Base-by-base conservation (phyloP, 192 early-diverging fungal species). In the Oehlia diaphana region DNA sequence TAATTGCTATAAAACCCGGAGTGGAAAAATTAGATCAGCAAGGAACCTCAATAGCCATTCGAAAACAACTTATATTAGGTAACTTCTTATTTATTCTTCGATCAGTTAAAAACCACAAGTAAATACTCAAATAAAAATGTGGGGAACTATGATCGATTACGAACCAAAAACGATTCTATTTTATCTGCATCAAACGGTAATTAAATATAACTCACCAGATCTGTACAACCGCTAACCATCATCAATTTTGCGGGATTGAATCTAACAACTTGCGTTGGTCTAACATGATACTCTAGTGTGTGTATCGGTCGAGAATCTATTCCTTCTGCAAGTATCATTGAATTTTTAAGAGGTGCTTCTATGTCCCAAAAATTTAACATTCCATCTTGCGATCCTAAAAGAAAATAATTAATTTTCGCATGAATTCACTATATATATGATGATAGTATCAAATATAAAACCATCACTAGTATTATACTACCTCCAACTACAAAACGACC, bases 211-310 rank as follows among this genome's bases (percentile, higher is more conserved):
- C 87, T 85, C 88, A 94, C 93, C 88, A 95, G 71, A 64, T 92
- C 90, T 9, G 79, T 83, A 14, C 87, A 88, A 13, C 91, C 93
- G 44, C 84, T 89, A 28, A 91, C 92, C 84, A 94, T 88, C 92
- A 95, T 92, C 71, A 90, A 80, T 77, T 87, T 92, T 62, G 85
- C 83, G n/a, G 95, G 95, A 81, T 94, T 95, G 70, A 93, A 93
- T 23, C 84, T 86, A 14, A 95, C 88, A 19, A 93, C 85, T 49
- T 83, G 75, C 14, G 89, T 84, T 5, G 88, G 85, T 8, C 89
- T 88, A 19, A 81, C 79, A 80, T 89, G 89, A 14, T 85, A 83
- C 37, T 88, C 84, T 37, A 89, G 58, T 21, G 74, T 72, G 47
- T 86, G 84, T 66, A 84, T 80, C 2, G 88, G 86, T 63, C 79